Evolutionary conservation across 2,329 filamentous ascomycete genomes (phyloP).

Genomic region (Pestalotiopsis sp.): DNA sequence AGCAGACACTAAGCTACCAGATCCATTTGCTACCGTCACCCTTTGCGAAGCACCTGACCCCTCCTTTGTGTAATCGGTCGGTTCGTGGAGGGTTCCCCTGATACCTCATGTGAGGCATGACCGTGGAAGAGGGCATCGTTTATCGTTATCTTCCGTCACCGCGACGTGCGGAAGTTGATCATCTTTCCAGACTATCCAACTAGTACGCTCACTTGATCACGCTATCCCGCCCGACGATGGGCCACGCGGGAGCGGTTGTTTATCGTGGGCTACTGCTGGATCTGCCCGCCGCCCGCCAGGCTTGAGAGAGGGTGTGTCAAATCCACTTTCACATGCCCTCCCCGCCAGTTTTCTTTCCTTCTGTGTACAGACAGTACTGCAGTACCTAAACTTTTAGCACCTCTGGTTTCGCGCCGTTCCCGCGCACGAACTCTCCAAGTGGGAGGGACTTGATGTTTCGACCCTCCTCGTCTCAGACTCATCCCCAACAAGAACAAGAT

Average conservation of each 20-base stretch:
- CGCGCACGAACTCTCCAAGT: not conserved
- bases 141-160: not conserved
- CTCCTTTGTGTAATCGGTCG: not conserved
- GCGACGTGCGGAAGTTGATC: not conserved
- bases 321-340: constrained; percentile 31
- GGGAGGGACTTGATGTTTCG: not conserved
- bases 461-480: not conserved
- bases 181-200: not conserved
- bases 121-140: not conserved
- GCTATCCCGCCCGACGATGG: constrained; percentile 16
- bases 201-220: constrained; percentile 10
- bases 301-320: constrained; percentile 21
- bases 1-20: not conserved
- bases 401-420: constrained; percentile 1
- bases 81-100: not conserved
- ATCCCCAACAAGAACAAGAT: not conserved
- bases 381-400: not conserved
- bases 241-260: constrained; percentile 20
- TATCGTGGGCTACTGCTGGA: constrained; percentile 12
- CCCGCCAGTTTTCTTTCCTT: not conserved
- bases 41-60: not conserved
- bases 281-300: not conserved
- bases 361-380: too few species aligned
- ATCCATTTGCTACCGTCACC: not conserved
- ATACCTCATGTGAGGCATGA: not conserved